These are phyloP conservation scores for Gonium pectorale DNA, from an alignment of 139 green algal genomes.

Conservation along the genomic window DNA sequence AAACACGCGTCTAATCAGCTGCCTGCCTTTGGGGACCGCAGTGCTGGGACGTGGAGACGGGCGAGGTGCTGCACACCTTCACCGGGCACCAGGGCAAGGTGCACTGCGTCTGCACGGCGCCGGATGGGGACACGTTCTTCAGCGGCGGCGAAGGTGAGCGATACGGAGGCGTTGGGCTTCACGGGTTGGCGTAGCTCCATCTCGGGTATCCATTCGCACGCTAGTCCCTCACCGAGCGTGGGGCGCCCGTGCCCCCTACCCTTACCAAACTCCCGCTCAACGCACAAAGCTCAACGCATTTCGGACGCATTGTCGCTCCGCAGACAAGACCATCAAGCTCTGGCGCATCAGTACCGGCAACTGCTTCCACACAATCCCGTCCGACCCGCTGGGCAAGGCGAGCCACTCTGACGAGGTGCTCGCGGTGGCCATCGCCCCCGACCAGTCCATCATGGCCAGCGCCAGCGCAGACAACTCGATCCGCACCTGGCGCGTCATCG, in stretches of 20 bases:
- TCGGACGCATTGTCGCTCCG: neutral
- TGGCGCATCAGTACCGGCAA: constrained; percentile 54
- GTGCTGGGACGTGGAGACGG: constrained; percentile 58
- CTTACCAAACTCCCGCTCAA: too few species aligned
- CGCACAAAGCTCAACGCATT: neutral
- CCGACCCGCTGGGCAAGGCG: constrained; percentile 32
- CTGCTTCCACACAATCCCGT: constrained; percentile 50
- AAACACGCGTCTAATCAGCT: too few species aligned
- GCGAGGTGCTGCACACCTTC: constrained; percentile 52
- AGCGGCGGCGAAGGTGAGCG: constrained; percentile 37
- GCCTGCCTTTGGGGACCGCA: too few species aligned
- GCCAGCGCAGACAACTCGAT: constrained; percentile 53
- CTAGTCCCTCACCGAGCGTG: too few species aligned
- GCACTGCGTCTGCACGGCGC: constrained; percentile 55
- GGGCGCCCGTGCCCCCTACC: too few species aligned
- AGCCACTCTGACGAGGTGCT: constrained; percentile 57
- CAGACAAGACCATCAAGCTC: constrained; percentile 59
- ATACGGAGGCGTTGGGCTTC: too few species aligned
- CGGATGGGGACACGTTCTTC: constrained; percentile 48
- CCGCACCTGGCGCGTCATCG: constrained; percentile 48
- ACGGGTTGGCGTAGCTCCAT: too few species aligned
- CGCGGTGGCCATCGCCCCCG: constrained; percentile 49
- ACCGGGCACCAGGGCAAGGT: constrained; percentile 61
- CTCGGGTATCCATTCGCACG: too few species aligned
- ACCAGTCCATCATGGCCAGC: constrained; percentile 46